phyloP scores from a whole-genome alignment of 352 stramenopile genomes.

The Phytophthora sojae region DNA sequence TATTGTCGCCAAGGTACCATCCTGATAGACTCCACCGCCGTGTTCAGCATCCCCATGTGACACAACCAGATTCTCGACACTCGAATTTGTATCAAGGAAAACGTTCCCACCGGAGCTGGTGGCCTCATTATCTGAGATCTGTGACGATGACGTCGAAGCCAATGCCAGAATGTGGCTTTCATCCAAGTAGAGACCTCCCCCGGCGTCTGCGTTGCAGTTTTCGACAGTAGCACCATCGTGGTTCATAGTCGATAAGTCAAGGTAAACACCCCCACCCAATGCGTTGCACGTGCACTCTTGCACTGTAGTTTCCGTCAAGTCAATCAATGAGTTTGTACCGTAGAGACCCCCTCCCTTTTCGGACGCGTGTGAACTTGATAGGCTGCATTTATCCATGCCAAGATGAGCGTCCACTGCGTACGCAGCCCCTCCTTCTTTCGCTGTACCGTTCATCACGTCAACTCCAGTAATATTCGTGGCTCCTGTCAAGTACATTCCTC shows the following conservation, averaged over 20 bases:
- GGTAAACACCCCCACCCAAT: slow-evolving; percentile 45
- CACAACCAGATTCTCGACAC: slow-evolving; percentile 22
- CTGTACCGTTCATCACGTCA: slow-evolving; percentile 9
- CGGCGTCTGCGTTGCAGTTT: slow-evolving; percentile 30
- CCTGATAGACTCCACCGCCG: slow-evolving; percentile 18
- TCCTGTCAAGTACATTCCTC: slow-evolving; percentile 33
- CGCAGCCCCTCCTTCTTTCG: slow-evolving; percentile 43
- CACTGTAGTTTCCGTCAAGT: slow-evolving; percentile 15
- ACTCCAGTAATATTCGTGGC: slow-evolving; percentile 10
- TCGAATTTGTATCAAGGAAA: slow-evolving; percentile 12
- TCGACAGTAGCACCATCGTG: slow-evolving; percentile 40
- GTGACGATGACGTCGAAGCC: slow-evolving; percentile 8
- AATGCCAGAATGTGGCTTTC: slow-evolving; percentile 22
- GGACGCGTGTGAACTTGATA: slow-evolving; percentile 17
- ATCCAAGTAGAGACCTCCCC: slow-evolving; percentile 49
- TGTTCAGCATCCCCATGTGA: slow-evolving; percentile 16
- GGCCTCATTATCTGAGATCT: slow-evolving; percentile 14
- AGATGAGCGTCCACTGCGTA: slow-evolving; percentile 26
- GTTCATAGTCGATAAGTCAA: slow-evolving; percentile 26
- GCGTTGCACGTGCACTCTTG: slow-evolving; percentile 6
- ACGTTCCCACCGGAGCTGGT: slow-evolving; percentile 23
- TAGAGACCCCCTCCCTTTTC: slow-evolving; percentile 45
- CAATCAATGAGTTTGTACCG: slow-evolving; percentile 14
- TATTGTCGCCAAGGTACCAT: slow-evolving; percentile 20
- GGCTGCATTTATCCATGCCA: slow-evolving; percentile 6